Conservation (phyloP, 495 filamentous ascomycete species). For the Polyplosphaeria fusca region DNA sequence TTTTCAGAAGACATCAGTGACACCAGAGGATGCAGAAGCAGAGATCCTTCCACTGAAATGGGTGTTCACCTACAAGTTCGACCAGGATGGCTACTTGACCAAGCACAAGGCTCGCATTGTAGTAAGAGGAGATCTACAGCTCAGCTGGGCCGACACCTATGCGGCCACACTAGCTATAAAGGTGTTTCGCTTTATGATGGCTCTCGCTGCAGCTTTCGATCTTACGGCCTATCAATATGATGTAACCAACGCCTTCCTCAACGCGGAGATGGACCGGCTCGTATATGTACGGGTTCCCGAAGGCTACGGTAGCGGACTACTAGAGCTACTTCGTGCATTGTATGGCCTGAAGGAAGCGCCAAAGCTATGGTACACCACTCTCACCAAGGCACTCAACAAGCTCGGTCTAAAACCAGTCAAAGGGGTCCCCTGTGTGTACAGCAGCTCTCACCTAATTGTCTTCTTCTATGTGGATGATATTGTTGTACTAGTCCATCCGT, state of each 20-base stretch:
- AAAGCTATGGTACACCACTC: constrained; percentile 17
- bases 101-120: constrained; percentile 18
- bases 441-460: constrained; percentile 6
- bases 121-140: constrained; percentile 19
- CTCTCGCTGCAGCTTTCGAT: constrained; percentile 6
- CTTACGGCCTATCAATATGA: constrained; percentile 10
- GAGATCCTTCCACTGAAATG: constrained; percentile 25
- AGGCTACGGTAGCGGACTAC: background rate
- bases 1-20: too few species aligned
- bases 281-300: constrained; percentile 9
- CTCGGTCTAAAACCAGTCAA: constrained; percentile 7
- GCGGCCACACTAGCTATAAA: constrained; percentile 12
- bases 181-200: constrained; percentile 14
- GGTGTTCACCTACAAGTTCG: constrained; percentile 29
- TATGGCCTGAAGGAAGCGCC: constrained; percentile 20
- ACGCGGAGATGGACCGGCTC: background rate
- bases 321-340: constrained; percentile 6
- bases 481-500: too few species aligned
- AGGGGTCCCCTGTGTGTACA: constrained; percentile 1
- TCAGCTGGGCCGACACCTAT: constrained; percentile 2
- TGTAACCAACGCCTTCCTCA: constrained; percentile 5
- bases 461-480: constrained; percentile 26
- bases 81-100: constrained; percentile 14
- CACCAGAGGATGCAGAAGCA: background rate
- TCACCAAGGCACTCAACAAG: constrained; percentile 1